These are phyloP conservation scores for Penicillium taxi DNA, from an alignment of 495 filamentous ascomycete species.

Conservation along the genomic window DNA sequence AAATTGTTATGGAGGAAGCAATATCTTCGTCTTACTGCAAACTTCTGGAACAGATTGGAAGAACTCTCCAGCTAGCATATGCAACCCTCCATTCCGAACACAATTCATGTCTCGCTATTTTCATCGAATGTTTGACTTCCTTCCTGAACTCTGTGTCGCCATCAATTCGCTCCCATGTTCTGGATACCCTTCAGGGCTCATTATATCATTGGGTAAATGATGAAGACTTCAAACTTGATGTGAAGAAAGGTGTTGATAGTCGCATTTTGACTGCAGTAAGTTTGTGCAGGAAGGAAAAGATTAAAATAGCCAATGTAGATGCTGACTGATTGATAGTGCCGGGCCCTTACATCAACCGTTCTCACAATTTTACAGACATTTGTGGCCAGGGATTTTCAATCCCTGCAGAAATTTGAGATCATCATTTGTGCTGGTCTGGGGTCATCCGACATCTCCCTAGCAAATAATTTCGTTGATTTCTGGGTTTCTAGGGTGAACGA, in stretches of 20 bases:
- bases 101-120: conserved; percentile 21
- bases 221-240: conserved; percentile 19
- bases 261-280: conserved; percentile 35
- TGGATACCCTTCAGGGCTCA: conserved; percentile 26
- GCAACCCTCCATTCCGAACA: conserved; percentile 18
- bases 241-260: conserved; percentile 26
- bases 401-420: conserved; percentile 40
- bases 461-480: conserved; percentile 46
- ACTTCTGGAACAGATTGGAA: conserved; percentile 20
- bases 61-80: conserved; percentile 26
- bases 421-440: conserved; percentile 51
- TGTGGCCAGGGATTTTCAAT: conserved; percentile 30
- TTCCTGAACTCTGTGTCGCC: conserved; percentile 29
- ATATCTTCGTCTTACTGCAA: conserved; percentile 15
- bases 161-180: conserved; percentile 23
- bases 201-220: conserved; percentile 31
- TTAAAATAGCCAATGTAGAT: background rate
- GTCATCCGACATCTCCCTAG: conserved; percentile 44
- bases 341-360: conserved; percentile 27
- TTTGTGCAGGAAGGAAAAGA: conserved; percentile 4
- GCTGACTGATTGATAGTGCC: conserved; percentile 26
- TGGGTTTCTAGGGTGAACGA: conserved; percentile 53
- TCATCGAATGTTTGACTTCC: conserved; percentile 35
- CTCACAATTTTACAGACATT: conserved; percentile 29
- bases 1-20: background rate